Evolutionary conservation across 768 basidiomycete species (phyloP).

Genomic region (Terana coerulea): DNA sequence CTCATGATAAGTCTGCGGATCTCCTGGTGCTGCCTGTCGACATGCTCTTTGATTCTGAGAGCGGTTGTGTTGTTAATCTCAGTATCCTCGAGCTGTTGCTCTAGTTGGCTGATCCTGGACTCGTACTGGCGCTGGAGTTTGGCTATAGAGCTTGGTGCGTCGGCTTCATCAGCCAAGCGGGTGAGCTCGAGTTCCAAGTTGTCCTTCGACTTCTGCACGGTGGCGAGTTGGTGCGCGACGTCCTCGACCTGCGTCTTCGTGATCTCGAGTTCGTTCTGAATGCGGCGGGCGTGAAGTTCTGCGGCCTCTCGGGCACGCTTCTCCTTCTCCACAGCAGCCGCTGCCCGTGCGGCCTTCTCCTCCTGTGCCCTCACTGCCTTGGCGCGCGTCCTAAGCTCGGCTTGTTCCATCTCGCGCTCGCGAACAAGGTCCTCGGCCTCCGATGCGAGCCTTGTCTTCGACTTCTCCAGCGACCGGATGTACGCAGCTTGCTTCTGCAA

Average conservation of each 20-base stretch:
- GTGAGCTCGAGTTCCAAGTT: constrained; percentile 65
- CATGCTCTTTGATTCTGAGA: constrained; percentile 53
- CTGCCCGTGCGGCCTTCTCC: constrained; percentile 51
- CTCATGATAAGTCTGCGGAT: constrained; percentile 62
- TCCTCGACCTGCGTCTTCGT: constrained; percentile 54
- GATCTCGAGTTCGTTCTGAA: constrained; percentile 59
- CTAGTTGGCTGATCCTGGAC: constrained; percentile 55
- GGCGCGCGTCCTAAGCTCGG: constrained; percentile 63
- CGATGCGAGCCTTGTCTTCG: constrained; percentile 63
- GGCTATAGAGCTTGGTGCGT: constrained; percentile 48
- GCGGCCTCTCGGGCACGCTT: constrained; percentile 60
- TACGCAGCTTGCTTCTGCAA: constrained; percentile 68
- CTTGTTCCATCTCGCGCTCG: constrained; percentile 67
- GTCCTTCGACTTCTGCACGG: constrained; percentile 58
- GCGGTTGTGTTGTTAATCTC: constrained; percentile 47
- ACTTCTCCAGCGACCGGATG: constrained; percentile 85
- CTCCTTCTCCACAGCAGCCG: constrained; percentile 64
- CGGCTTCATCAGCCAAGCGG: constrained; percentile 57
- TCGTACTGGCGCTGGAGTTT: constrained; percentile 65
- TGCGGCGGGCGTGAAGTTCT: constrained; percentile 54
- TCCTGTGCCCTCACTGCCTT: constrained; percentile 62
- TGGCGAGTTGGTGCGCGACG: constrained; percentile 46
- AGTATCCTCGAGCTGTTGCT: constrained; percentile 56
- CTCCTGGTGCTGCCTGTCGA: constrained; percentile 69
- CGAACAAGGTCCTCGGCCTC: constrained; percentile 82